phyloP scores from a whole-genome alignment of 352 stramenopile genomes.

The Vaucheria bursata region DNA sequence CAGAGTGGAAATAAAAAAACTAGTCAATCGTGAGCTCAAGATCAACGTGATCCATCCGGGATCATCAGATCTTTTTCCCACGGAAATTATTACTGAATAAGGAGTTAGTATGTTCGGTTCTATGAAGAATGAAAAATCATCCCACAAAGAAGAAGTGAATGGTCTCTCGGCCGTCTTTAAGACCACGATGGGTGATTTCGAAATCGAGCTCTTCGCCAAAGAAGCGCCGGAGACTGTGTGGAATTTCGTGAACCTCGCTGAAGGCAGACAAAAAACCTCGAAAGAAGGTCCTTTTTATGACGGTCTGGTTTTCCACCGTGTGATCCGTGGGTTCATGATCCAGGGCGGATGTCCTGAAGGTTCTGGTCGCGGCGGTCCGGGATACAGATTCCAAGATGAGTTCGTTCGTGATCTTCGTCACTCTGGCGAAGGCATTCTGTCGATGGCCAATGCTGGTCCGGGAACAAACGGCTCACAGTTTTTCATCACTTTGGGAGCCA shows the following conservation, averaged over 20 bases:
- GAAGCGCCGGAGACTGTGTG: not conserved
- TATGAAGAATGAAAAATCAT: too few relatives aligned
- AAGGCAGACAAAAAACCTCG: not conserved
- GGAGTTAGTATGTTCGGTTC: too few relatives aligned
- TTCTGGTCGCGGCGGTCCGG: not conserved
- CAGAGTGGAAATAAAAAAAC: too few relatives aligned
- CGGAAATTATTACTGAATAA: too few relatives aligned
- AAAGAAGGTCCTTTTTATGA: not conserved
- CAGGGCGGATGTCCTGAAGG: constrained; percentile 55
- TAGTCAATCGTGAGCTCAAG: too few relatives aligned
- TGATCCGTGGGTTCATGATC: constrained; percentile 93
- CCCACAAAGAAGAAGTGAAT: not conserved
- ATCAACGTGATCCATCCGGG: too few relatives aligned
- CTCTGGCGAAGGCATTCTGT: constrained; percentile 64
- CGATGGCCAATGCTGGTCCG: constrained; percentile 86
- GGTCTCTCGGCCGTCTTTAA: not conserved
- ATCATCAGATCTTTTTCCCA: too few relatives aligned
- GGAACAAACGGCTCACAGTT: constrained; percentile 83
- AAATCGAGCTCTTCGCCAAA: not conserved
- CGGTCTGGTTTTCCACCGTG: constrained; percentile 78
- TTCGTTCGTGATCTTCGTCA: constrained; percentile 14
- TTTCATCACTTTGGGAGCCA: constrained; percentile 78
- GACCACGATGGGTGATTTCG: not conserved
- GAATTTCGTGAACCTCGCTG: not conserved
- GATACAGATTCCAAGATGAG: constrained; percentile 24